phyloP scores from a whole-genome alignment of 2,329 filamentous ascomycete genomes.

The Fusarium agapanthi region DNA sequence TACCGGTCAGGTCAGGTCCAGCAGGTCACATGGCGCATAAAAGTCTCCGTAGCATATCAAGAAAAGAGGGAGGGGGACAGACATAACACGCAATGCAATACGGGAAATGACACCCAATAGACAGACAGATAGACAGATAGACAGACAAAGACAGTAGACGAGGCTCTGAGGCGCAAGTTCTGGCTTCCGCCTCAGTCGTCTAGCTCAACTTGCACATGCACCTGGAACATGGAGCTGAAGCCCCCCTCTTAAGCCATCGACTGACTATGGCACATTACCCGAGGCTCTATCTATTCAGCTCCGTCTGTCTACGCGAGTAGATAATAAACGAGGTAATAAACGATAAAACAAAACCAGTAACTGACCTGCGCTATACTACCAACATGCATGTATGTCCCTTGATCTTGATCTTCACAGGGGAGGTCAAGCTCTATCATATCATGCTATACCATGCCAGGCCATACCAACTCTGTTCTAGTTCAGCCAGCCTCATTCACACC shows the following conservation, averaged over 20 bases:
- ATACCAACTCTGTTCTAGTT: constrained; percentile 3
- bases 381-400: neutral
- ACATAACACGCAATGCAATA: neutral
- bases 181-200: constrained; percentile 17
- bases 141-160: neutral
- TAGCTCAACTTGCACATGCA: constrained; percentile 20
- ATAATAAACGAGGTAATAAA: neutral
- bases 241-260: constrained; percentile 21
- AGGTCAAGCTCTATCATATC: neutral
- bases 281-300: constrained; percentile 12
- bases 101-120: constrained; percentile 5
- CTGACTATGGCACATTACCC: neutral
- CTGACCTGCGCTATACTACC: neutral
- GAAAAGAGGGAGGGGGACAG: neutral
- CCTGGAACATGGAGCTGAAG: constrained; percentile 23
- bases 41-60: neutral
- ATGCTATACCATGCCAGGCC: constrained; percentile 6
- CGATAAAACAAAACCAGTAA: neutral
- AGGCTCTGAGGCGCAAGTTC: constrained; percentile 15
- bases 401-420: neutral
- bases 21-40: neutral
- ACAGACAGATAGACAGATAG: too few relatives aligned
- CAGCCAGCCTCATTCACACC: constrained; percentile 18
- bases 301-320: constrained; percentile 5
- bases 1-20: neutral